These are phyloP conservation scores for Colletotrichum viniferum DNA, from an alignment of 2,329 filamentous ascomycete genomes.

Conservation along the genomic window DNA sequence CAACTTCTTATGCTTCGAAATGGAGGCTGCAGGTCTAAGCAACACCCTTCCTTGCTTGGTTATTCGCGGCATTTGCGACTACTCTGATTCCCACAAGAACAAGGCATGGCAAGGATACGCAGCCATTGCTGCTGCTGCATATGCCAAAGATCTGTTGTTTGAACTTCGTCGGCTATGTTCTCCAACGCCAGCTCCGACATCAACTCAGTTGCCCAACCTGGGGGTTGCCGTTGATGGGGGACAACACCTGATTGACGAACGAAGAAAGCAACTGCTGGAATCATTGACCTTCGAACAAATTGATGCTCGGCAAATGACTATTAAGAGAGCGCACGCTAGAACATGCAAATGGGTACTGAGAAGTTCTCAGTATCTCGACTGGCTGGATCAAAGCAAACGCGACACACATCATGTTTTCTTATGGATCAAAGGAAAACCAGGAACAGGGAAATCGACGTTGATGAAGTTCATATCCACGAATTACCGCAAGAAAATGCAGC, in stretches of 20 bases:
- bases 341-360: background rate
- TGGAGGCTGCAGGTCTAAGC: conserved; percentile 36
- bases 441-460: background rate
- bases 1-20: conserved; percentile 35
- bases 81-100: conserved; percentile 37
- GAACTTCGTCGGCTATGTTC: background rate
- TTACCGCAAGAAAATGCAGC: background rate
- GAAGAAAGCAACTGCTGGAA: background rate
- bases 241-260: background rate
- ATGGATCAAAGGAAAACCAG: background rate
- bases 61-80: conserved; percentile 40
- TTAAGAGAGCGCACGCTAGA: background rate
- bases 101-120: conserved; percentile 34
- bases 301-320: background rate
- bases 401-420: background rate
- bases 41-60: conserved; percentile 33
- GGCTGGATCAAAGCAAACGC: background rate
- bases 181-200: background rate
- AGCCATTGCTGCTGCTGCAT: conserved; percentile 33
- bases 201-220: background rate
- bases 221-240: no score
- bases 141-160: conserved; percentile 27
- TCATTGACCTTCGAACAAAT: background rate
- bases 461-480: background rate
- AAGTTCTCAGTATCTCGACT: background rate